These are phyloP conservation scores for Neofusicoccum ribis DNA, from an alignment of 2,329 filamentous ascomycete genomes.

Conservation along the genomic window DNA sequence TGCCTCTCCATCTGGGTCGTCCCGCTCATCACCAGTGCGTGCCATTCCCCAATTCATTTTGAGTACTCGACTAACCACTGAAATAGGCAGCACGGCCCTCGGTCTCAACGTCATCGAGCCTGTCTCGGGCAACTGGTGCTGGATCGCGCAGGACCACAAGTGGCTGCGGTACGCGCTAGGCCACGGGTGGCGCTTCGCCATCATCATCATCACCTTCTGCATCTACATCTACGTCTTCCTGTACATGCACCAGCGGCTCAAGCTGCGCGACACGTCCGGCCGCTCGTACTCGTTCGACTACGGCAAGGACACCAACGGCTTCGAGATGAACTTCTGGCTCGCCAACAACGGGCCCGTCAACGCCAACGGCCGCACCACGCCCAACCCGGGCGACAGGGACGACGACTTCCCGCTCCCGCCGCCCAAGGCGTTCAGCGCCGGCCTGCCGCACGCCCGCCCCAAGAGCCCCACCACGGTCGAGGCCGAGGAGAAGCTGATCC, in stretches of 20 bases:
- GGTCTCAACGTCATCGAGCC: conserved; percentile 30
- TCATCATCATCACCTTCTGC: conserved; percentile 42
- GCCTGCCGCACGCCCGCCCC: too few relatives aligned
- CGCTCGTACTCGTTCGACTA: conserved; percentile 8
- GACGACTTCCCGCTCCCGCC: neutral
- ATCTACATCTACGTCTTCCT: conserved; percentile 48
- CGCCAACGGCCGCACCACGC: neutral
- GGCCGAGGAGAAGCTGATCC: conserved; percentile 5
- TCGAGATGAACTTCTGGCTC: conserved; percentile 17
- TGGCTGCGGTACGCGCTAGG: conserved; percentile 47
- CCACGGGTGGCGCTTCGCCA: conserved; percentile 49
- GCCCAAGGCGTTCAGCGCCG: neutral
- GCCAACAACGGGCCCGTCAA: neutral
- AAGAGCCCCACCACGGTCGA: neutral
- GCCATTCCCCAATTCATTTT: neutral
- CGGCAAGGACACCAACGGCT: conserved; percentile 1
- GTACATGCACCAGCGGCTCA: conserved; percentile 27
- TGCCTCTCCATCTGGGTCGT: conserved; percentile 45
- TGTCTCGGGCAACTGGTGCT: conserved; percentile 53
- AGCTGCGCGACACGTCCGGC: neutral
- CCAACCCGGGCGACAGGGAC: neutral
- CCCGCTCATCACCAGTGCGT: conserved; percentile 40
- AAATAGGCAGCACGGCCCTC: conserved; percentile 7
- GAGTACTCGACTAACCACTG: neutral
- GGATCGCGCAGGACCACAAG: conserved; percentile 41